phyloP scores from a whole-genome alignment of 2,329 filamentous ascomycete species.

The Colletotrichum sp. region DNA sequence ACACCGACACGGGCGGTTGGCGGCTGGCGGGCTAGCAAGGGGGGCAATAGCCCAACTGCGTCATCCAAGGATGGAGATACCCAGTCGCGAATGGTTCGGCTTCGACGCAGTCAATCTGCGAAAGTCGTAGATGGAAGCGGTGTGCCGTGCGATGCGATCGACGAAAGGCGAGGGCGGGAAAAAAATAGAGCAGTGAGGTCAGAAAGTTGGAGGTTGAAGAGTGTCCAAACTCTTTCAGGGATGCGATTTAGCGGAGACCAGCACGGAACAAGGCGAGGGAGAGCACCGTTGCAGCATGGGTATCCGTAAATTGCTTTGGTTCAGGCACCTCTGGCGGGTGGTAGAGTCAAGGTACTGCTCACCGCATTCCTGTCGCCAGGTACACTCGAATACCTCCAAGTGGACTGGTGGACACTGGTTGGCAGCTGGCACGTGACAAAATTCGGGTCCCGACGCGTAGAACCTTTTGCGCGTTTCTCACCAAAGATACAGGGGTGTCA shows the following conservation, averaged over 20 bases:
- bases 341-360: background rate
- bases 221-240: slow-evolving; percentile 23
- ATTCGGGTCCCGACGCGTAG: slow-evolving; percentile 2
- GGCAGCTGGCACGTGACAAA: background rate
- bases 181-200: slow-evolving; percentile 21
- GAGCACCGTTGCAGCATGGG: slow-evolving; percentile 11
- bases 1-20: slow-evolving; percentile 12
- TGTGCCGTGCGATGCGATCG: slow-evolving; percentile 18
- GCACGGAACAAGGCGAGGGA: slow-evolving; percentile 18
- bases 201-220: slow-evolving; percentile 24
- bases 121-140: background rate
- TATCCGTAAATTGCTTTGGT: background rate
- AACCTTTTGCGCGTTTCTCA: slow-evolving; percentile 4
- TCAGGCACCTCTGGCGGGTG: background rate
- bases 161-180: background rate
- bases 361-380: background rate
- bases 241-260: slow-evolving; percentile 23
- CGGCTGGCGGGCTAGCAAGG: background rate
- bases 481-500: background rate
- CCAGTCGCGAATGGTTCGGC: background rate
- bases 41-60: slow-evolving; percentile 5
- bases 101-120: slow-evolving; percentile 5
- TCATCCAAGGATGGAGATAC: slow-evolving; percentile 9
- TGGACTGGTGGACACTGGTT: background rate
- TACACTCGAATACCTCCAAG: background rate